phyloP scores from a whole-genome alignment of 163 green algal species.

The Chloroidium sp. region DNA sequence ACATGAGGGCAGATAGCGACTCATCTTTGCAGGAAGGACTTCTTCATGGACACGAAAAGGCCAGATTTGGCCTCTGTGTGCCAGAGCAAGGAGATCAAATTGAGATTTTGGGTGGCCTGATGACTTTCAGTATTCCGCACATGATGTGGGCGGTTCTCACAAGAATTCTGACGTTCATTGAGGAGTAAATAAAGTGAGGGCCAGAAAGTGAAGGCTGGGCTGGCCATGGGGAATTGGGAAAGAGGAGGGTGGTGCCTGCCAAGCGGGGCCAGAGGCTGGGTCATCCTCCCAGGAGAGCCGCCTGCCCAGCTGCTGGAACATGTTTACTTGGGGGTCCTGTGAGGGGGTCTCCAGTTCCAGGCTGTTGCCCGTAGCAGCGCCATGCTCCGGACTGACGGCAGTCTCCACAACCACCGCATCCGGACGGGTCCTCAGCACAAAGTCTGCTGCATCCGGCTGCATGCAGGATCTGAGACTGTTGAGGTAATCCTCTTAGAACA shows the following conservation, averaged over 20 bases:
- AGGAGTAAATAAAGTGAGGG: no score
- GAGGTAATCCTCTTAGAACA: neutral
- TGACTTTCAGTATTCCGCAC: no score
- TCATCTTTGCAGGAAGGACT: no score
- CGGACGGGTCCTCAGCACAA: conserved; percentile 37
- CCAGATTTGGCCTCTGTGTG: no score
- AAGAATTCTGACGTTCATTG: no score
- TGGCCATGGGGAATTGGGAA: neutral
- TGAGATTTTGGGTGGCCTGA: no score
- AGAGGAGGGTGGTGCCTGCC: conserved; percentile 8
- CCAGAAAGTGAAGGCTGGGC: no score
- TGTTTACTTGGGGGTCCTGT: conserved; percentile 25
- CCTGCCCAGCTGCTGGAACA: conserved; percentile 36
- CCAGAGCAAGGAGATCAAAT: no score
- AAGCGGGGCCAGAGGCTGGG: conserved; percentile 3
- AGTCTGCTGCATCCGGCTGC: conserved; percentile 2
- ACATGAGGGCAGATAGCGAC: no score
- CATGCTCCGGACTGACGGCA: conserved; percentile 47
- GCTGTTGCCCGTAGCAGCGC: conserved; percentile 32
- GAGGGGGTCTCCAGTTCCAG: neutral
- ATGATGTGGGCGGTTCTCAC: no score
- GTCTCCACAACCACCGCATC: conserved; percentile 63
- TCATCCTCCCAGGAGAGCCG: conserved; percentile 12
- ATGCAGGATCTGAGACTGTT: neutral
- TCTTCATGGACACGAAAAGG: no score